Conservation (phyloP, 805 yeast genomes). For the Wickerhamomyces rabaulensis region DNA sequence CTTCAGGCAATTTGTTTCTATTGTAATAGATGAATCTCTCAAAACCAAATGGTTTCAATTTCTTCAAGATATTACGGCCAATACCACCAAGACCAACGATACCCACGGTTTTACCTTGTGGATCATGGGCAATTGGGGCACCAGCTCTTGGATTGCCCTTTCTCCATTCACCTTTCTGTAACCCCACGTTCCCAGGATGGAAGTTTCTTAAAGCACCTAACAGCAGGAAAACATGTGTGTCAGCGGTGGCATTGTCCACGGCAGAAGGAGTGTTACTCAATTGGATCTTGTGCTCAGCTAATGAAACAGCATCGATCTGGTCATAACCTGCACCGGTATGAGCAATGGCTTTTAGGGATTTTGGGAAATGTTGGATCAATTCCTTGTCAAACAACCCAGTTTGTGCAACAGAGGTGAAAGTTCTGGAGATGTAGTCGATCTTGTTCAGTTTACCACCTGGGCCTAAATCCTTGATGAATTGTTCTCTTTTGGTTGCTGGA, state of each 20-base stretch:
- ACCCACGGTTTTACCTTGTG: constrained; percentile 72
- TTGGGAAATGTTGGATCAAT: constrained; percentile 48
- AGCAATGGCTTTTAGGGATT: constrained; percentile 44
- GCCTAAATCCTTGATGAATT: constrained; percentile 29
- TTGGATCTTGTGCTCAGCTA: constrained; percentile 49
- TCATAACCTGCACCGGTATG: constrained; percentile 79
- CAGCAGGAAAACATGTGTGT: constrained; percentile 57
- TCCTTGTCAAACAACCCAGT: constrained; percentile 69
- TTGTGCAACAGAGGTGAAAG: constrained; percentile 43
- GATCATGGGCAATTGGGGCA: constrained; percentile 65
- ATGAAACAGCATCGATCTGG: constrained; percentile 55
- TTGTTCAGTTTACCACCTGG: constrained; percentile 25
- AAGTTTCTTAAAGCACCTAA: constrained; percentile 66
- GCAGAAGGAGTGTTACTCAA: constrained; percentile 63
- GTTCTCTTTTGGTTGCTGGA: constrained; percentile 32
- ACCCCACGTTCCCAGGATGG: constrained; percentile 48
- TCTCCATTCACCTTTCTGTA: constrained; percentile 59
- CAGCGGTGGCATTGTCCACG: constrained; percentile 70
- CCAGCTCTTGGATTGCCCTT: constrained; percentile 38
- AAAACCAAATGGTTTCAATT: constrained; percentile 76
- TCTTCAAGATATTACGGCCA: constrained; percentile 72
- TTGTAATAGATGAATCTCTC: constrained; percentile 66
- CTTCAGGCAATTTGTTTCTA: constrained; percentile 50
- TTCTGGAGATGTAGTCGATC: constrained; percentile 39
- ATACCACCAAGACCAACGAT: constrained; percentile 88